phyloP scores from a whole-genome alignment of 768 basidiomycete genomes.

The Harrya chromipes region DNA sequence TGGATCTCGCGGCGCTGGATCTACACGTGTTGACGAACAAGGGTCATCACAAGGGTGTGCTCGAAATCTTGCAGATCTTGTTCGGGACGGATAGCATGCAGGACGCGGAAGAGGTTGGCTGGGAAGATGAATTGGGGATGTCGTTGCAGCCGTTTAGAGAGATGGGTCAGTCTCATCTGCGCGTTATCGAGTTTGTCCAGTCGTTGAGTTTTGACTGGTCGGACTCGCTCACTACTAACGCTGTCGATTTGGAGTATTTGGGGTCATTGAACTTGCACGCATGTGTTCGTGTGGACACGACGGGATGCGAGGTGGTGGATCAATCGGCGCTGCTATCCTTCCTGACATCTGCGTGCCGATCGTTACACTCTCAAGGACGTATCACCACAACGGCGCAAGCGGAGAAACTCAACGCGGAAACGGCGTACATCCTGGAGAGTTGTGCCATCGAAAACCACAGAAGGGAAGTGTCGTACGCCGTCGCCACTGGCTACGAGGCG shows the following conservation, averaged over 20 bases:
- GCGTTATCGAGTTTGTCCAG: conserved; percentile 85
- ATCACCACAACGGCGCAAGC: conserved; percentile 60
- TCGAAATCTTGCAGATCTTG: conserved; percentile 74
- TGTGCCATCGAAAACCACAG: conserved; percentile 88
- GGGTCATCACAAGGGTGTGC: conserved; percentile 68
- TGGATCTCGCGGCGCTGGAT: conserved; percentile 85
- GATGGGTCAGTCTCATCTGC: conserved; percentile 77
- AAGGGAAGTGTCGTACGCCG: conserved; percentile 71
- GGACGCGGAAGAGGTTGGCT: conserved; percentile 35
- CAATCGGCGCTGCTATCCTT: conserved; percentile 65
- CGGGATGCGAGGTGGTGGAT: conserved; percentile 84
- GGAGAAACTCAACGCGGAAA: conserved; percentile 68
- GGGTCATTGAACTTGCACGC: conserved; percentile 62
- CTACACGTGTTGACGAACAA: conserved; percentile 81
- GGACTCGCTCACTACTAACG: conserved; percentile 61
- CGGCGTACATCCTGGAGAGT: conserved; percentile 73
- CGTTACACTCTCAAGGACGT: conserved; percentile 64
- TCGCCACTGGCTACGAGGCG: conserved; percentile 68
- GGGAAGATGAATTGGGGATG: conserved; percentile 36
- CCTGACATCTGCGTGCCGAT: conserved; percentile 56
- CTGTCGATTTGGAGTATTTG: conserved; percentile 62
- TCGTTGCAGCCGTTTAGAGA: conserved; percentile 60
- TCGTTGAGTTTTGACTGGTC: conserved; percentile 88
- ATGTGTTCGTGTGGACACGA: conserved; percentile 63
- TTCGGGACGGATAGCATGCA: conserved; percentile 64